A percentile compares a stretch with the other conserved stretches of the same genome.
phyloP scores from a whole-genome alignment of 2,329 filamentous ascomycete species.

The Cryphonectria naterciae region DNA sequence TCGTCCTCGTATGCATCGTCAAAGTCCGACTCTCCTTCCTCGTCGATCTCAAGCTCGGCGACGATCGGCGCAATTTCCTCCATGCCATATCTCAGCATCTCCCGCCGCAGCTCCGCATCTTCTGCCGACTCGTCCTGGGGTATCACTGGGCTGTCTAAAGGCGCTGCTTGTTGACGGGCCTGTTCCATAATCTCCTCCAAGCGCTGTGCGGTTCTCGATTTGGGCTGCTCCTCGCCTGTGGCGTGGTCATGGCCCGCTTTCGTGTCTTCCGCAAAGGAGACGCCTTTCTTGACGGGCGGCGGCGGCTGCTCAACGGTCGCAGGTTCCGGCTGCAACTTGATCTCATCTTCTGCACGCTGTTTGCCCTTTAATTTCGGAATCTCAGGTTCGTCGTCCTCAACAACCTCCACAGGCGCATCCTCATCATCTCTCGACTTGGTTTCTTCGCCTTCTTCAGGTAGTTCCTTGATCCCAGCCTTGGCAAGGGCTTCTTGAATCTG shows the following conservation, averaged over 20 bases:
- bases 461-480: constrained; percentile 69
- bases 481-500: constrained; percentile 73
- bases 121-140: constrained; percentile 78
- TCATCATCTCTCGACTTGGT: constrained; percentile 2
- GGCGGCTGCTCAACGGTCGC: constrained; percentile 19
- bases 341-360: background rate
- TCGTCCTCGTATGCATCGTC: constrained; percentile 43
- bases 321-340: constrained; percentile 17
- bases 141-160: constrained; percentile 55
- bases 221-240: constrained; percentile 32
- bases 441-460: constrained; percentile 26
- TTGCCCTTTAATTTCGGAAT: background rate
- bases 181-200: constrained; percentile 61
- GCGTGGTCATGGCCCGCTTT: constrained; percentile 47
- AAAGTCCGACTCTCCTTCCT: constrained; percentile 40
- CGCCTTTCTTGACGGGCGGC: constrained; percentile 54
- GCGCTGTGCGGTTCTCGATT: constrained; percentile 49
- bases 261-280: constrained; percentile 66
- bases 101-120: constrained; percentile 76
- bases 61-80: constrained; percentile 90
- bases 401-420: constrained; percentile 10
- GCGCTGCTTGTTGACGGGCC: constrained; percentile 58
- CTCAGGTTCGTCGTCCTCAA: background rate
- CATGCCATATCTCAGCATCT: constrained; percentile 91
- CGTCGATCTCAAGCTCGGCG: constrained; percentile 85